Percentiles rank a stretch among this genome's conserved stretches.
phyloP scores from a whole-genome alignment of 192 early-diverging fungal species.

The Allomyces javanicus region DNA sequence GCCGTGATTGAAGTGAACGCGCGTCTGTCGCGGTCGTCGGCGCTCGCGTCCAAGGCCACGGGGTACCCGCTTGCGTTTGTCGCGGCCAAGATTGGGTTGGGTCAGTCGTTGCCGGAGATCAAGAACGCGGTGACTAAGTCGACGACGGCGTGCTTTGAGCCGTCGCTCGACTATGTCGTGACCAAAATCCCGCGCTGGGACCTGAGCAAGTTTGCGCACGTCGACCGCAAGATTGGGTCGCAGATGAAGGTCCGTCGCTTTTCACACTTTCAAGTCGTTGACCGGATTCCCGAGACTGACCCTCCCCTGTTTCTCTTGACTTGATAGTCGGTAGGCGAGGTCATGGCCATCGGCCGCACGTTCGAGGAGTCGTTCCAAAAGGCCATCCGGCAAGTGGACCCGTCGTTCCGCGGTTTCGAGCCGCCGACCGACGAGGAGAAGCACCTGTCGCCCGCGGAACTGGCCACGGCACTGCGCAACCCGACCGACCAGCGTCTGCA shows the following conservation, averaged over 20 bases:
- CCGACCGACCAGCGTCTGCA: conserved; percentile 61
- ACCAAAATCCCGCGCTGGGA: conserved; percentile 98
- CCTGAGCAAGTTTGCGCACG: conserved; percentile 80
- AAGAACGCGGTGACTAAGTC: conserved; percentile 78
- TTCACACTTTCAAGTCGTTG: too few species aligned
- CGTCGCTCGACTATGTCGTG: conserved; percentile 84
- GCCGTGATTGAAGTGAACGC: conserved; percentile 95
- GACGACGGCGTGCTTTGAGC: conserved; percentile 94
- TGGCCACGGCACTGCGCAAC: conserved; percentile 38
- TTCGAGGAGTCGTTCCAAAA: conserved; percentile 95
- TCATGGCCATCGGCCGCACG: conserved; percentile 95
- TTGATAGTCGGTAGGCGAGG: conserved; percentile 65
- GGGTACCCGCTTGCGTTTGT: conserved; percentile 96
- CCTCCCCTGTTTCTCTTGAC: too few species aligned
- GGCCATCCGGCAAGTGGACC: conserved; percentile 80
- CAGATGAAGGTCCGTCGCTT: conserved; percentile 47
- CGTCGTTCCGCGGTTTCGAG: conserved; percentile 72
- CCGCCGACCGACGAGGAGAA: conserved; percentile 21
- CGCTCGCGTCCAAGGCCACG: conserved; percentile 92
- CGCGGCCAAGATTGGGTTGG: conserved; percentile 91
- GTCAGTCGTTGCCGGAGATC: conserved; percentile 64
- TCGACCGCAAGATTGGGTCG: conserved; percentile 61
- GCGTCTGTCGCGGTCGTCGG: conserved; percentile 64
- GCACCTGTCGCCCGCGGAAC: conserved; percentile 21
- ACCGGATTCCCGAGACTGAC: too few species aligned